These are phyloP conservation scores for Asterophora parasitica DNA, from an alignment of 768 basidiomycete species.

Conservation along the genomic window DNA sequence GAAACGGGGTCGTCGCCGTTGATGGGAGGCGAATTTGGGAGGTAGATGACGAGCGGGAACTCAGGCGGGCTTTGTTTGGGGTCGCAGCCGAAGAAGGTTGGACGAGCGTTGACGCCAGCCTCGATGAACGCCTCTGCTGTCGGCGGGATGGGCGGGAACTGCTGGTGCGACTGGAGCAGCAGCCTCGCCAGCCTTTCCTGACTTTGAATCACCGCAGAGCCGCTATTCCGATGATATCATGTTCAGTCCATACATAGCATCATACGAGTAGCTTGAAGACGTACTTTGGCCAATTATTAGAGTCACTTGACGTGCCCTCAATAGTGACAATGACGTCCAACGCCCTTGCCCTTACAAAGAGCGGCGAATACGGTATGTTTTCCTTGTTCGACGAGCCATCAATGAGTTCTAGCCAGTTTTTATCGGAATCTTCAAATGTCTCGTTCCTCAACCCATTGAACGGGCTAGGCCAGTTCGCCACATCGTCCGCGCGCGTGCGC, in stretches of 20 bases:
- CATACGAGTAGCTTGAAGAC: constrained; percentile 12
- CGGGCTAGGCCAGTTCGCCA: constrained; percentile 68
- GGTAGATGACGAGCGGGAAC: constrained; percentile 67
- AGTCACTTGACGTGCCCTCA: constrained; percentile 56
- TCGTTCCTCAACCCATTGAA: constrained; percentile 44
- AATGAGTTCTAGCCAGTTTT: constrained; percentile 55
- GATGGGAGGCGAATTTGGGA: constrained; percentile 73
- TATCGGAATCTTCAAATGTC: constrained; percentile 51
- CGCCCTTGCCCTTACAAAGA: constrained; percentile 62
- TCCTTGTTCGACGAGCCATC: constrained; percentile 70
- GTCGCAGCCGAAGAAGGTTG: constrained; percentile 81
- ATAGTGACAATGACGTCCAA: constrained; percentile 76
- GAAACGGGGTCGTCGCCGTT: constrained; percentile 56
- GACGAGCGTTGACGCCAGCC: constrained; percentile 58
- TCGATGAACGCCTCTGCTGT: constrained; percentile 46
- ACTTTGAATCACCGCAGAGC: constrained; percentile 45
- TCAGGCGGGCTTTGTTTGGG: constrained; percentile 42
- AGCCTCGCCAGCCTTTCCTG: constrained; percentile 38
- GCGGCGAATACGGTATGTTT: constrained; percentile 65
- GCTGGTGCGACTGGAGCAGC: constrained; percentile 47
- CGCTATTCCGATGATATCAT: constrained; percentile 31
- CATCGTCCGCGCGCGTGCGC: constrained; percentile 49
- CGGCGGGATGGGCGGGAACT: constrained; percentile 60
- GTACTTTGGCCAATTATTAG: constrained; percentile 67
- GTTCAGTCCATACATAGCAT: no score